These are phyloP conservation scores for Botrytis paeoniae DNA, from an alignment of 2,329 filamentous ascomycete genomes.

Conservation along the genomic window DNA sequence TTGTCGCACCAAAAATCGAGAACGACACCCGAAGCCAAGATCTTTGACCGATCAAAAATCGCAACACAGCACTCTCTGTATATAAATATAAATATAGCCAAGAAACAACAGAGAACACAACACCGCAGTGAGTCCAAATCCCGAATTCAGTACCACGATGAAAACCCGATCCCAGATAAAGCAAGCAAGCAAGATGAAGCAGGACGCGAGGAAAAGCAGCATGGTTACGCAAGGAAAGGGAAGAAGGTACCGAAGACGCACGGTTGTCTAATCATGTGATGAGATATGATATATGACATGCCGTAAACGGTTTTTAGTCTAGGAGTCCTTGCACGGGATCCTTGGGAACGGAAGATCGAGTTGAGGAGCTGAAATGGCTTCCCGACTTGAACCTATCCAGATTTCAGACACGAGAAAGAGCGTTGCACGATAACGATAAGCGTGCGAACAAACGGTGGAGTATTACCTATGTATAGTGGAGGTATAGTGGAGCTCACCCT, in stretches of 20 bases:
- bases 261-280: constrained; percentile 3
- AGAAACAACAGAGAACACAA: neutral
- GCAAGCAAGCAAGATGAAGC: neutral
- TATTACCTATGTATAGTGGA: neutral
- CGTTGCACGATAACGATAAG: constrained; percentile 8
- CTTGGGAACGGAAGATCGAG: neutral
- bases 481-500: neutral
- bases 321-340: neutral
- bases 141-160: neutral
- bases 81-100: neutral
- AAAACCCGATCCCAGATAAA: constrained; percentile 1
- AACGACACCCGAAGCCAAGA: neutral
- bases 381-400: neutral
- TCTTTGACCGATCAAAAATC: neutral
- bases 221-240: neutral
- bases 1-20: neutral
- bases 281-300: neutral
- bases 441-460: neutral
- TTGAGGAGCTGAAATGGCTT: neutral
- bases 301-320: neutral
- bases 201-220: neutral
- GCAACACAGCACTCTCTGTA: neutral
- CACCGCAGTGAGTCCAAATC: neutral
- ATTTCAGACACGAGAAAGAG: neutral
- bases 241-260: neutral